Percentiles rank a stretch among this genome's conserved stretches.
Conservation (phyloP, 1,284 basidiomycete species). For the Microbotryum violaceum region DNA sequence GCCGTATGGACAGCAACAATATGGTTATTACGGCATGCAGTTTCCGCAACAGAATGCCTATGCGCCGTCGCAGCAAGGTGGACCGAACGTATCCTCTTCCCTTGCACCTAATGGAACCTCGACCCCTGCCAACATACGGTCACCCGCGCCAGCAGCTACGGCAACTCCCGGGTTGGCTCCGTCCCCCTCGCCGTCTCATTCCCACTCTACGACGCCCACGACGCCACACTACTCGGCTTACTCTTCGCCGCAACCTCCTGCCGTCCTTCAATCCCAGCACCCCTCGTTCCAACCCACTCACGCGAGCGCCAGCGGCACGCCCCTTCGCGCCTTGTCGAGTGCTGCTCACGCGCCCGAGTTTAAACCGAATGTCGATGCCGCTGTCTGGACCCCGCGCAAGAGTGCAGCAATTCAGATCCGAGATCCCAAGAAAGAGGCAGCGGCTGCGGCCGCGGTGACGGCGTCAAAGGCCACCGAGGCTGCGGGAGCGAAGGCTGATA, state of each 20-base stretch:
- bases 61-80: background rate
- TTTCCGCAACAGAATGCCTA: no score
- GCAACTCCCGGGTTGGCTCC: no score
- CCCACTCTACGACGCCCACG: slow-evolving; percentile 7
- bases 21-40: background rate
- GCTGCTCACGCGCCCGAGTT: slow-evolving; percentile 22
- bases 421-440: slow-evolving; percentile 27
- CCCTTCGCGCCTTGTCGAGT: slow-evolving; percentile 12
- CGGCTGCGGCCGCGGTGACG: background rate
- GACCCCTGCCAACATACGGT: no score
- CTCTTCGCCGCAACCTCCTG: slow-evolving; percentile 24
- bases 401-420: slow-evolving; percentile 33
- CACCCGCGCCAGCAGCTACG: no score
- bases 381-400: slow-evolving; percentile 22
- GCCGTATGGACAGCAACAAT: slow-evolving; percentile 3
- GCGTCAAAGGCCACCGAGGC: slow-evolving; percentile 19
- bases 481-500: slow-evolving; percentile 9
- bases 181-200: no score
- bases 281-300: slow-evolving; percentile 1
- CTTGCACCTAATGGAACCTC: background rate
- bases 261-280: slow-evolving; percentile 10
- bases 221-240: slow-evolving; percentile 7
- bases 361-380: slow-evolving; percentile 15
- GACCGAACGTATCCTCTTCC: background rate
- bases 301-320: slow-evolving; percentile 12